Conservation (phyloP, 2,329 filamentous ascomycete species). For the Xylariales sp. region DNA sequence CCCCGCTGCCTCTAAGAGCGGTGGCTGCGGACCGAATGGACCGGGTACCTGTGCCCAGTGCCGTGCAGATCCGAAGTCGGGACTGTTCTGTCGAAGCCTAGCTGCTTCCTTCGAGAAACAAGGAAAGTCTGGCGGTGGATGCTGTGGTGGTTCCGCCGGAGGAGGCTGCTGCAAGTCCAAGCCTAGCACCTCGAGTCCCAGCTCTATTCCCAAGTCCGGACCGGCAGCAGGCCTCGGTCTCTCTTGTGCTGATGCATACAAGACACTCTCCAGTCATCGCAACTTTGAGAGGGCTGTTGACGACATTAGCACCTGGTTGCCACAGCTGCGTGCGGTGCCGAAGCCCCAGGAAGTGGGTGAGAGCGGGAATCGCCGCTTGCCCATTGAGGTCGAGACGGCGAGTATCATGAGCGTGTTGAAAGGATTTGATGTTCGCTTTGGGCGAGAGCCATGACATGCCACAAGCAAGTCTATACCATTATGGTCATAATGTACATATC, state of each 20-base stretch:
- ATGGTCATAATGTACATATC: no score
- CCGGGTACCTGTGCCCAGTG: constrained; percentile 80
- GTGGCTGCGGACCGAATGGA: constrained; percentile 59
- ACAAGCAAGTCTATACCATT: no score
- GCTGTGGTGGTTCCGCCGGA: constrained; percentile 56
- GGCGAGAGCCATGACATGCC: constrained; percentile 31
- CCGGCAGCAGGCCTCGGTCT: no score
- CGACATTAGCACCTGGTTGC: constrained; percentile 72
- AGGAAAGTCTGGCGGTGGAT: constrained; percentile 38
- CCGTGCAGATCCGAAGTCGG: constrained; percentile 70
- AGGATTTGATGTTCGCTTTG: constrained; percentile 74
- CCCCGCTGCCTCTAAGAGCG: constrained; percentile 15
- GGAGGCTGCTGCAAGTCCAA: constrained; percentile 60
- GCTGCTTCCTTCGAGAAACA: constrained; percentile 58
- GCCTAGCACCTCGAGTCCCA: constrained; percentile 30
- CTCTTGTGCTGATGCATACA: constrained; percentile 74
- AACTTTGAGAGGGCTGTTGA: constrained; percentile 71
- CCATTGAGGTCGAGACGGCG: constrained; percentile 76
- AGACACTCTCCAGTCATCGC: constrained; percentile 71
- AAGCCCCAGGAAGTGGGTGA: constrained; percentile 20
- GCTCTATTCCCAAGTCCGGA: no score
- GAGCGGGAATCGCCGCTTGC: constrained; percentile 32
- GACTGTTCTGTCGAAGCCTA: constrained; percentile 77
- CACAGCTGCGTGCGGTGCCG: constrained; percentile 62
- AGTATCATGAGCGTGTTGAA: constrained; percentile 84